A percentile compares a stretch with the other conserved stretches of the same genome.
These are phyloP conservation scores for Papiliotrema nemorosa DNA, from an alignment of 1,284 basidiomycete genomes.

Conservation along the genomic window DNA sequence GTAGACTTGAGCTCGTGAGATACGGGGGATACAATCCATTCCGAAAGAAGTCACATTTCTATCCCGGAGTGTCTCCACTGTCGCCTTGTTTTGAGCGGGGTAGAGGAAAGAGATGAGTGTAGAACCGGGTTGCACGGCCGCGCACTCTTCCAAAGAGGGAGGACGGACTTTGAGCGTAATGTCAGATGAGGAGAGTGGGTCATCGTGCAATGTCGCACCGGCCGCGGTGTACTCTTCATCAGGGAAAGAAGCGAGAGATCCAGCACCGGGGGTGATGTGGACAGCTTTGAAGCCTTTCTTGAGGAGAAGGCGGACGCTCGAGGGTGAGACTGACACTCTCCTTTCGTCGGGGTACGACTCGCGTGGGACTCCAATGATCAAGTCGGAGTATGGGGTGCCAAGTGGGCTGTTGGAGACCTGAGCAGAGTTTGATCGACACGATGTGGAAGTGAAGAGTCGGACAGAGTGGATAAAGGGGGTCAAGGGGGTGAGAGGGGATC, in stretches of 20 bases:
- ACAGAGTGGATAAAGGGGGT: too few relatives aligned
- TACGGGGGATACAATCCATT: conserved; percentile 85
- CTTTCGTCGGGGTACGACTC: conserved; percentile 71
- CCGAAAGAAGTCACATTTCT: conserved; percentile 65
- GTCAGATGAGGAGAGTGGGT: conserved; percentile 60
- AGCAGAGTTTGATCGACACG: background rate
- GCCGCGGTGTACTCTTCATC: conserved; percentile 72
- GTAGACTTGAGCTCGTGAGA: conserved; percentile 79
- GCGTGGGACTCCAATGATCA: conserved; percentile 71
- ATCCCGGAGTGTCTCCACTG: conserved; percentile 63
- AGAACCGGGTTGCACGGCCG: conserved; percentile 62
- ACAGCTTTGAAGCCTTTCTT: conserved; percentile 76
- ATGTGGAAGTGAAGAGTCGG: background rate
- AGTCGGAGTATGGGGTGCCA: conserved; percentile 65
- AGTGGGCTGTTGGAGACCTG: background rate
- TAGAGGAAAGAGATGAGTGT: conserved; percentile 80
- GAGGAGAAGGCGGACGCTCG: conserved; percentile 64
- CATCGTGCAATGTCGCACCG: conserved; percentile 64
- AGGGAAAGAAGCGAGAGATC: conserved; percentile 66
- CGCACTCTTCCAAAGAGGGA: conserved; percentile 51
- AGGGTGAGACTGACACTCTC: conserved; percentile 72
- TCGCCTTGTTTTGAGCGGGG: conserved; percentile 69
- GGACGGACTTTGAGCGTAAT: conserved; percentile 78
- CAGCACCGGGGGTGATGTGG: conserved; percentile 68
- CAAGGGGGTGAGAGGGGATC: too few relatives aligned